Evolutionary conservation across 2,329 filamentous ascomycete species (phyloP), one percentile per base, ranked within the genome.

Genomic region (Xylariales sp.): DNA sequence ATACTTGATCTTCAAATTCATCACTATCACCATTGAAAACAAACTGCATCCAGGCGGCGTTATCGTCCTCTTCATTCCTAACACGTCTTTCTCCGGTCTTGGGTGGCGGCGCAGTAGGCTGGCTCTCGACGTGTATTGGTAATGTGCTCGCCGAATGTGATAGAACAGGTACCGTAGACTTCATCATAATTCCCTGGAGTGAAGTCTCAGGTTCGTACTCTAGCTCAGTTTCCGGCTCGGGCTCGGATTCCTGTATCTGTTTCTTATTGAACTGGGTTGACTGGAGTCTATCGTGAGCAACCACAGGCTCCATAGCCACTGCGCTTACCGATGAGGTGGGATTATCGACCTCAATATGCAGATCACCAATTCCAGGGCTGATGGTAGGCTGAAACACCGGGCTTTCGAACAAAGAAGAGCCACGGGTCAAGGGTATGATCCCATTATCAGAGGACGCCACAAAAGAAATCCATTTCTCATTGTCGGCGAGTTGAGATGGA

Each of bases 41-140:
- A 21, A 61, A 59, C 31, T 52, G 52, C 52, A 54, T 58, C 58
- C 58, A 61, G 32, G 45, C 40, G n/a, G 32, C 31, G n/a, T 57
- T 48, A 20, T 54, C 51, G 24, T 53, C 40, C n/a, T 28, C 41
- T 37, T 31, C 31, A 8, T 37, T 14, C 29, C 43, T 10, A 34
- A 19, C 21, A 2, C 20, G 43, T 10, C 14, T 16, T 11, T 28
- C 34, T 35, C 28, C 18, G 6, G 38, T 14, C 29, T 48, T 29
- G 16, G 32, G 18, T 9, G 11, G 18, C 9, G 10, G 9, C 18
- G 7, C 12, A 18, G 12, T 14, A 21, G 15, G 20, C 20, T 35
- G 10, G 8, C 15, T 19, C 9, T 11, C 19, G 5, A 21, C 20
- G 15, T 35, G 14, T 18, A 5, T 35, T 18, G 8, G 14, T 7